Evolutionary conservation across 2,329 filamentous ascomycete genomes (phyloP), one percentile per base, ranked within the genome.

Genomic region (Aspergillus viridinutans): DNA sequence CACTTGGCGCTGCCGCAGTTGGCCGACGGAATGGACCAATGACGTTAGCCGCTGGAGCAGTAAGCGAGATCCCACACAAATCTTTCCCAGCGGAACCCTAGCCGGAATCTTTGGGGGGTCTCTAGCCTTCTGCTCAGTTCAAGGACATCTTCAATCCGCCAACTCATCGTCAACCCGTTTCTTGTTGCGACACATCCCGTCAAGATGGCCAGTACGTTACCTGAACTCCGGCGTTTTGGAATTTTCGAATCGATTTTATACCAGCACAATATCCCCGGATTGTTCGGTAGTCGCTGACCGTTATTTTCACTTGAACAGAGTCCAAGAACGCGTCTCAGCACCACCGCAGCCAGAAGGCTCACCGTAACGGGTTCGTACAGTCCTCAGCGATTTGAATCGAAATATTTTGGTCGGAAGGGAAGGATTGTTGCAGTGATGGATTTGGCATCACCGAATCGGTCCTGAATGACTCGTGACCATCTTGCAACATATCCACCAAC

Each of bases 291-390:
- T 64, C 56, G 58, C 70, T 73, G 63, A 73, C 65, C 35, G 28
- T n/a, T 6, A 14, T 55, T 54, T 58, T 53, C 68, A 53, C 61
- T 57, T 58, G 38, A 59, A 58, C 78, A 97, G 92, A 97, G 87
- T 97, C 94, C 75, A 97, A 97, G 92, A 97, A 97, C 89, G 95
- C 91, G 83, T 97, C 93, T 76, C 93, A 97, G 86, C 92, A 97
- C 85, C 97, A 97, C 84, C 90, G 94, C 88, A 87, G 86, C 80
- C 90, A 90, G 85, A 99, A 99, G 90, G 92, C 92, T 83, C 94
- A 99, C 89, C 88, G 89, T 79, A 99, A 99, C 86, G 94, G 94
- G 93, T 97, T 89, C 74, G 88, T 83, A 65, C 57, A 58, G 61
- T 54, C 14, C 47, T 42, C 29, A 53, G 14, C n/a, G 43, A 35